phyloP scores from a whole-genome alignment of 768 basidiomycete genomes.

The Nidularia sp. region DNA sequence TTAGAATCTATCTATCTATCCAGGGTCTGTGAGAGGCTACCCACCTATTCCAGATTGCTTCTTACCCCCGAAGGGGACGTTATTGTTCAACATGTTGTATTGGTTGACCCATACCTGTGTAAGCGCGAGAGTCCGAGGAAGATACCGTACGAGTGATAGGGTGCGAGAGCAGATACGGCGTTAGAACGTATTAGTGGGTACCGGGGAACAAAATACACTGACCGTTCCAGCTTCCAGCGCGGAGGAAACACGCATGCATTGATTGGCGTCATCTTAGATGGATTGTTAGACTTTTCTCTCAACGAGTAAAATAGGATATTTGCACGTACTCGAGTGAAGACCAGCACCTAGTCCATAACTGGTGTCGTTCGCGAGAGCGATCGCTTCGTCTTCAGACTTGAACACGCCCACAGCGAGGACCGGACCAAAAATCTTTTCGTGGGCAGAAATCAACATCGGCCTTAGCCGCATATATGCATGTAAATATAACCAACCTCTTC shows the following conservation, averaged over 20 bases:
- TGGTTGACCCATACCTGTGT: constrained; percentile 88
- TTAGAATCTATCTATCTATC: neutral
- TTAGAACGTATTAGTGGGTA: neutral
- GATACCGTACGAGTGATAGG: constrained; percentile 2
- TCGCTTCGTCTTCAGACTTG: constrained; percentile 82
- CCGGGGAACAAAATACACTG: constrained; percentile 19
- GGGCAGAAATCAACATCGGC: constrained; percentile 5
- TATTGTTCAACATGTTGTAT: constrained; percentile 78
- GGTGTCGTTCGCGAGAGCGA: constrained; percentile 82
- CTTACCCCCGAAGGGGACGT: constrained; percentile 94
- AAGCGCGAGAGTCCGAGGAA: neutral
- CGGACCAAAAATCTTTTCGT: constrained; percentile 84
- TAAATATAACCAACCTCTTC: constrained; percentile 53
- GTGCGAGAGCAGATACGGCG: neutral
- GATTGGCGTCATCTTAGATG: constrained; percentile 64
- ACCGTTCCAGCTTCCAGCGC: constrained; percentile 89
- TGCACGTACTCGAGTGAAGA: constrained; percentile 72
- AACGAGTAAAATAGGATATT: too few species aligned
- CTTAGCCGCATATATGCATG: neutral
- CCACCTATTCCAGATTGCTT: constrained; percentile 86
- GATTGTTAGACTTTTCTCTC: too few species aligned
- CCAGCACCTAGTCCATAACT: constrained; percentile 91
- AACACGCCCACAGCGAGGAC: constrained; percentile 83
- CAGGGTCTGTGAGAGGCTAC: constrained; percentile 11
- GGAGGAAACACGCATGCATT: constrained; percentile 86